Conservation (phyloP, 2,329 filamentous ascomycete species). For the Aspergillus latus region DNA sequence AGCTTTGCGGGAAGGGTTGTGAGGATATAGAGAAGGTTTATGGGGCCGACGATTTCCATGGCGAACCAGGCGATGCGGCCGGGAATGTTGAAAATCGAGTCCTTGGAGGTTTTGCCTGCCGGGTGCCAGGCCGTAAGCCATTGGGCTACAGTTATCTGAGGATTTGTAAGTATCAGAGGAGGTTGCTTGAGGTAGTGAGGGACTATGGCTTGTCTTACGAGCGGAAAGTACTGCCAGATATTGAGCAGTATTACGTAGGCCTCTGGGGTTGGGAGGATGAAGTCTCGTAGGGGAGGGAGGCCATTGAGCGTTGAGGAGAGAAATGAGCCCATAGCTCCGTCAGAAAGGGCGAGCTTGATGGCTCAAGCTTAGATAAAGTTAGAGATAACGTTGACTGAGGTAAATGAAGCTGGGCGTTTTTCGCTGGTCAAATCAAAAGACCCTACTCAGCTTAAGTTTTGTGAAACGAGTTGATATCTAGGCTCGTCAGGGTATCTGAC, state of each 20-base stretch:
- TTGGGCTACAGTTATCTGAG: constrained; percentile 69
- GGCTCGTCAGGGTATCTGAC: not conserved
- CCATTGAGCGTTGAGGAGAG: constrained; percentile 24
- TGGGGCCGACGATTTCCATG: constrained; percentile 80
- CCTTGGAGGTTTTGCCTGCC: constrained; percentile 77
- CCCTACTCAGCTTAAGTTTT: not conserved
- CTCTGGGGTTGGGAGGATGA: constrained; percentile 41
- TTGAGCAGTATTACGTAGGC: constrained; percentile 38
- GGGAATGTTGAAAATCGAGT: constrained; percentile 76
- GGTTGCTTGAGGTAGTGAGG: not conserved
- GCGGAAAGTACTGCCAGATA: constrained; percentile 45
- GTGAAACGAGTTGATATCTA: not conserved
- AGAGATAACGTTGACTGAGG: not conserved
- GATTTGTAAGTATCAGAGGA: constrained; percentile 18
- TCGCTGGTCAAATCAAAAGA: too few relatives aligned
- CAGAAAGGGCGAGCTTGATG: not conserved
- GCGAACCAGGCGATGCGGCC: constrained; percentile 83
- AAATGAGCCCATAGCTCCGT: constrained; percentile 24
- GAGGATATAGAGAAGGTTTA: constrained; percentile 79
- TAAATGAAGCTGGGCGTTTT: too few relatives aligned
- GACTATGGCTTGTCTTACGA: constrained; percentile 31
- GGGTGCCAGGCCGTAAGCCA: constrained; percentile 80
- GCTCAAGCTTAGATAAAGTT: not conserved
- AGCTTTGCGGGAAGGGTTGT: constrained; percentile 60
- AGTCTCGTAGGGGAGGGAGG: constrained; percentile 31